Evolutionary conservation across 1,139 yeast genomes (phyloP).

Genomic region (Taiozyma sp.): DNA sequence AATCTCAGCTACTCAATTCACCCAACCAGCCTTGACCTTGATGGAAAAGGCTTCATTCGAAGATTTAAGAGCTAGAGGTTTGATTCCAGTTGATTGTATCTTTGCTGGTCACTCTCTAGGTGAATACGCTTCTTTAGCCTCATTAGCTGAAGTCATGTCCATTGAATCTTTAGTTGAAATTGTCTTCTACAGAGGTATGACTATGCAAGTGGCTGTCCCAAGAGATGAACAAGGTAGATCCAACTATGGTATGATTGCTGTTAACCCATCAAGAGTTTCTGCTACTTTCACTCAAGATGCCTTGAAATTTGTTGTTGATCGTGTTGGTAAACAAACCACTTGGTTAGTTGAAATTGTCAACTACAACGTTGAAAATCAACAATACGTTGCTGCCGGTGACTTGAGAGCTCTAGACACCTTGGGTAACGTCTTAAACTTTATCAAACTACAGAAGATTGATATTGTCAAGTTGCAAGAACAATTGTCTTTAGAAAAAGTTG

Average conservation of each 20-base stretch:
- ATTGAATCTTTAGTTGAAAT: slow-evolving; percentile 97
- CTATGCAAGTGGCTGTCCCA: slow-evolving; percentile 99
- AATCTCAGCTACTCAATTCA: slow-evolving; percentile 96
- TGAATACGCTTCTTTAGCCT: slow-evolving; percentile 96
- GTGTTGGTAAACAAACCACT: slow-evolving; percentile 73
- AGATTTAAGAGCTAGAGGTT: slow-evolving; percentile 93
- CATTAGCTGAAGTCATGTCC: slow-evolving; percentile 98
- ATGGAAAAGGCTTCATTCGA: slow-evolving; percentile 99
- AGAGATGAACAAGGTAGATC: slow-evolving; percentile 94
- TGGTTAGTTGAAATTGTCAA: slow-evolving; percentile 98
- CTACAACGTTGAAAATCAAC: slow-evolving; percentile 97
- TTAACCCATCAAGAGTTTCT: slow-evolving; percentile 91
- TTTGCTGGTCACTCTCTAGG: slow-evolving; percentile 99
- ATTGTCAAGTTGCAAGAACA: slow-evolving; percentile 81
- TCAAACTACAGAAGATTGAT: slow-evolving; percentile 91
- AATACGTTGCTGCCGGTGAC: slow-evolving; percentile 98
- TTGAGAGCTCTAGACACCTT: slow-evolving; percentile 90
- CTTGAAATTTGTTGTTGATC: slow-evolving; percentile 89
- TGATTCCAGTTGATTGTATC: slow-evolving; percentile 88
- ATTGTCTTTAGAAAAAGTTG: slow-evolving; percentile 82
- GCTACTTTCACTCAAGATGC: slow-evolving; percentile 91
- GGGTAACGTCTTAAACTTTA: slow-evolving; percentile 87
- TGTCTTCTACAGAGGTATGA: slow-evolving; percentile 99
- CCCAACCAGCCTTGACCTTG: slow-evolving; percentile 97
- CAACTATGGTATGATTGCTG: slow-evolving; percentile 98